Conservation (phyloP, 495 filamentous ascomycete species). For the Cercophora sp. region DNA sequence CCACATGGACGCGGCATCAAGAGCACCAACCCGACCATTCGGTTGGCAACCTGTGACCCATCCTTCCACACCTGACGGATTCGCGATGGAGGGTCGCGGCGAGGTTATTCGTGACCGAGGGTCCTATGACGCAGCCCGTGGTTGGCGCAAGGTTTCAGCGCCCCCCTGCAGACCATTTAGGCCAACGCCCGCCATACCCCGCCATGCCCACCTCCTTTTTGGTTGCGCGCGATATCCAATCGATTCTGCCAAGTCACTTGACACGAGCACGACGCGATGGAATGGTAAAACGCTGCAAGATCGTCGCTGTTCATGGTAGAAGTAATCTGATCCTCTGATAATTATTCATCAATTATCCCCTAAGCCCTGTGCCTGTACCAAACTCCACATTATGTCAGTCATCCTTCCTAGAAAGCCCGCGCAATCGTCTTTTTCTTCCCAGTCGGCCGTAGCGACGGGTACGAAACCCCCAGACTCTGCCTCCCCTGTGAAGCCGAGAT, state of each 20-base stretch:
- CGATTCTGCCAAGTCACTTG: neutral
- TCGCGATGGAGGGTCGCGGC: too few species aligned
- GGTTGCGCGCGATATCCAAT: neutral
- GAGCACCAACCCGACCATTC: too few species aligned
- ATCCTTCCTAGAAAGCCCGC: neutral
- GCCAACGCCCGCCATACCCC: neutral
- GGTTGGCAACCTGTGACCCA: too few species aligned
- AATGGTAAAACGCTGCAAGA: too few species aligned
- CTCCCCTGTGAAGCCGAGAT: neutral
- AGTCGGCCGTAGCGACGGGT: neutral
- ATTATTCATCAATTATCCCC: neutral
- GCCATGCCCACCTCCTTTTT: neutral
- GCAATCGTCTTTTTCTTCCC: constrained; percentile 2
- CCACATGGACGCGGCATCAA: too few species aligned
- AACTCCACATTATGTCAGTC: neutral
- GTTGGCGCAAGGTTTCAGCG: neutral
- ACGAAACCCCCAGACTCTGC: too few species aligned
- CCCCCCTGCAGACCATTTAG: neutral
- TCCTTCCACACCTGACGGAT: too few species aligned
- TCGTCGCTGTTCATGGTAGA: too few species aligned
- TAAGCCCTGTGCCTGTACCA: neutral
- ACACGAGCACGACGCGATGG: too few species aligned
- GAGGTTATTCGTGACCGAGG: neutral
- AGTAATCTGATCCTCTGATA: too few species aligned
- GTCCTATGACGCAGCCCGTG: neutral